Evolutionary conservation across 106 monocot genomes (phyloP), one percentile per base, ranked within the genome.

Genomic region (Phalaenopsis equestris): DNA sequence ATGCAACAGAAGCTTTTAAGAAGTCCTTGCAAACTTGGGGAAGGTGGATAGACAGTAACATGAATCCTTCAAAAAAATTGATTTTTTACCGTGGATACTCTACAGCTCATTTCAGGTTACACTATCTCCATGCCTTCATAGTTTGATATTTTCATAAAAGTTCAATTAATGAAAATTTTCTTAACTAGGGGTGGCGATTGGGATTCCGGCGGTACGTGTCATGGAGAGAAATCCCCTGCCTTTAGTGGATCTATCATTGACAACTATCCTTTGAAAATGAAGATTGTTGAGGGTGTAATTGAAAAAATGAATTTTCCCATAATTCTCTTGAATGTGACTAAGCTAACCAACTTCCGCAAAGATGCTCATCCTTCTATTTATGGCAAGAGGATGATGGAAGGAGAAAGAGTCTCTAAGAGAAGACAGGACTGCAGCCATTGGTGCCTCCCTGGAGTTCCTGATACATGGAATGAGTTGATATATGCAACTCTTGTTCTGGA

Each of bases 391-490:
- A 42, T 38, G 80, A 72, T 18, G 5, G 18, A 42, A 30, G 89
- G 79, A 4, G 55, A 52, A 78, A 88, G 80, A 75, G 86, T 87
- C 23, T 92, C 94, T 2, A 82, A 42, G 37, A 89, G 85, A 78
- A 79, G 75, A 83, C 92, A 98, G 85, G 97, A 98, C 75, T 98
- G 97, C 87, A 98, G 94, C 78, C 97, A 98, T 75, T 98, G 94
- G 94, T 98, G 97, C 42, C 89, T 98, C 47, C 94, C 97, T 81
- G 97, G 97, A 18, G 85, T 98, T 24, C 97, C 97, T 15, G 97
- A 98, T 86, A 76, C 94, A n/a, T 98, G 97, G 97, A 98, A 94
- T 79, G 94, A 98, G 84, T 76, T 98, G 61, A 88, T 98, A 41
- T 98, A 98, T 77, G 90, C 94, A 2, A 79, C 81, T 11, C 89